Percentiles rank a stretch among this genome's conserved stretches.
These are phyloP conservation scores for Chytriomyces sp. DNA, from an alignment of 192 early-diverging fungal species.

Conservation along the genomic window DNA sequence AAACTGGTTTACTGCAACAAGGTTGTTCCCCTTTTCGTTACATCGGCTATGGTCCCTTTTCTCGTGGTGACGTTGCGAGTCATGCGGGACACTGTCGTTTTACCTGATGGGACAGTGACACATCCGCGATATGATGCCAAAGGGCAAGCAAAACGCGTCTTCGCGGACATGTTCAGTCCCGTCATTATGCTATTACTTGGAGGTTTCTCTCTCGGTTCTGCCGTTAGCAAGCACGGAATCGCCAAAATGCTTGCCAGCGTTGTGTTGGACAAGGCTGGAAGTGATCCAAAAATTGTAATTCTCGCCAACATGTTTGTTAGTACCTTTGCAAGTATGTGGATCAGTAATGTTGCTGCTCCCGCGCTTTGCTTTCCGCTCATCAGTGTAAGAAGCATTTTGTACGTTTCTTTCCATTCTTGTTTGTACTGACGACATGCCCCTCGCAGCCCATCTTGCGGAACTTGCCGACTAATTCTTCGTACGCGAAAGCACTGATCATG, in stretches of 20 bases:
- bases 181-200: slow-evolving; percentile 96
- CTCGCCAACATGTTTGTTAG: slow-evolving; percentile 95
- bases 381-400: slow-evolving; percentile 53
- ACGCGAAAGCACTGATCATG: slow-evolving; percentile 86
- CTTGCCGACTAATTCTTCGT: slow-evolving; percentile 76
- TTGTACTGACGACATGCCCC: slow-evolving; percentile 1
- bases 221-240: slow-evolving; percentile 94
- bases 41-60: slow-evolving; percentile 85
- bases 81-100: slow-evolving; percentile 64
- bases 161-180: slow-evolving; percentile 92
- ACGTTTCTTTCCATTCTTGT: not conserved
- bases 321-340: slow-evolving; percentile 99
- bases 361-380: slow-evolving; percentile 95
- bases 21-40: slow-evolving; percentile 91
- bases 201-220: slow-evolving; percentile 92
- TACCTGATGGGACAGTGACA: slow-evolving; percentile 42
- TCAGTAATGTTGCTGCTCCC: slow-evolving; percentile 95
- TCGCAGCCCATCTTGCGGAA: slow-evolving; percentile 87
- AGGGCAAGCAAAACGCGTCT: slow-evolving; percentile 82
- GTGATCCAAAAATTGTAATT: slow-evolving; percentile 78
- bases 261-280: slow-evolving; percentile 90
- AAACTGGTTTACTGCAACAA: slow-evolving; percentile 40
- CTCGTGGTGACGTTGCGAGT: slow-evolving; percentile 84
- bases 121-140: slow-evolving; percentile 69
- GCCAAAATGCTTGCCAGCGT: slow-evolving; percentile 87